Base-by-base conservation (phyloP, 139 green algal species). In the Chlorella sp. region DNA sequence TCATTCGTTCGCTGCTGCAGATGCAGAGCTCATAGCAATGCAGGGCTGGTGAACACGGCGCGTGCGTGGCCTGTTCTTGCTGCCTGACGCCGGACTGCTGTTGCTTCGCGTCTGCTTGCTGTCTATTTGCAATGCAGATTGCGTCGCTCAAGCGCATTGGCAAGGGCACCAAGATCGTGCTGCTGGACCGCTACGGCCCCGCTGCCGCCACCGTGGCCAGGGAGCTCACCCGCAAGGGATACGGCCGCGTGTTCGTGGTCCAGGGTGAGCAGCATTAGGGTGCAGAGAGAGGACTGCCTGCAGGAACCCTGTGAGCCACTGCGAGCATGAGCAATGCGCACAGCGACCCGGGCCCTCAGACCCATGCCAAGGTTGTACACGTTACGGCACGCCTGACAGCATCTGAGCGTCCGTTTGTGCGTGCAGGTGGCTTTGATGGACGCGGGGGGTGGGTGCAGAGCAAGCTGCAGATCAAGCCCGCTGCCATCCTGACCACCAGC, bases 401-500 rank as follows among this genome's bases (percentile, higher is more conserved):
- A 24, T 55, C 17, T 55, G 42, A 55, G 17, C 17, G 42, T 55
- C 10, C 17, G n/a, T 55, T 10, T 55, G 17, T 35, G 62, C 27
- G 5, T 35, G 62, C 80, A 50, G 85, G 87, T 42, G 91, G 91
- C 55, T 96, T 92, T 75, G 84, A 89, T 42, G 84, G 83, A 49
- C 82, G 82, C 51, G 49, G 31, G 23, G 82, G 83, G 42, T 96
- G 91, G 91, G 81, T 88, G 27, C 73, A 80, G 64, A 81, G 73
- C 78, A 95, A 95, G 87, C 89, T 96, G 73, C 86, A 91, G 73
- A 89, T 88, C 67, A 91, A 91, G 82, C 76, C 86, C 35, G 67
- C 83, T 33, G 80, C 84, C 24, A 77, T 32, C 36, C 36, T 81
- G 10, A 64, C 64, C 1, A 73, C 71, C 35, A n/a, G 29, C 6